These are phyloP conservation scores for Diaporthe sp. DNA, from an alignment of 2,329 filamentous ascomycete species.

Conservation along the genomic window DNA sequence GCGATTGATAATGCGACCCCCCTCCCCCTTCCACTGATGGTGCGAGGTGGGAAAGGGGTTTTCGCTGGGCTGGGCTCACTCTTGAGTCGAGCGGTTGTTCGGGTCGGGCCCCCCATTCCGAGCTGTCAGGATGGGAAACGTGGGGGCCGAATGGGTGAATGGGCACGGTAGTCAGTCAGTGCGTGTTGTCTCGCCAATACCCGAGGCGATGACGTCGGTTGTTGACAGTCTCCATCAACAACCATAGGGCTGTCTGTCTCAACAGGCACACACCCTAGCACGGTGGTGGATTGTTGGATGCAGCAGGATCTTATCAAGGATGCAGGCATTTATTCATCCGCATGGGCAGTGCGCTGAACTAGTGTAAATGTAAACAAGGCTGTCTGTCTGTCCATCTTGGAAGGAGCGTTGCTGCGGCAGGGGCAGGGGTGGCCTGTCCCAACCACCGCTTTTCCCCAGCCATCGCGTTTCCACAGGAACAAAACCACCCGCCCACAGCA, in stretches of 20 bases:
- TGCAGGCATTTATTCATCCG: background rate
- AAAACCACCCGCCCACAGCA: constrained; percentile 34
- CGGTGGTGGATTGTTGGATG: background rate
- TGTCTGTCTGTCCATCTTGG: background rate
- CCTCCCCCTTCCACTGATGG: background rate
- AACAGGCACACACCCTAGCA: constrained; percentile 1
- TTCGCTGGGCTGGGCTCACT: background rate
- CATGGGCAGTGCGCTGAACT: background rate
- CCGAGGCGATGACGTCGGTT: constrained; percentile 32
- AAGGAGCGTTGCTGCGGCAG: constrained; percentile 29
- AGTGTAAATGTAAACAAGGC: background rate
- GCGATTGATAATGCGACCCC: constrained; percentile 25
- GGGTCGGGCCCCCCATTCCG: background rate
- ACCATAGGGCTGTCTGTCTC: background rate
- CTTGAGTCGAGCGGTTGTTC: background rate
- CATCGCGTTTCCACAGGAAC: constrained; percentile 42
- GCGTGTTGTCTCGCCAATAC: constrained; percentile 31
- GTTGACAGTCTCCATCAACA: constrained; percentile 20
- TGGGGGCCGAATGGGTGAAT: constrained; percentile 17
- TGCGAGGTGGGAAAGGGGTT: constrained; percentile 1
- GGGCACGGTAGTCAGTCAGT: background rate
- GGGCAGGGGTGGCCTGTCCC: constrained; percentile 32
- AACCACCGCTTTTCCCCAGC: constrained; percentile 41
- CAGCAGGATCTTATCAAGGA: background rate
- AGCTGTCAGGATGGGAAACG: constrained; percentile 16